Percentiles rank a stretch among this genome's conserved stretches.
These are phyloP conservation scores for Letharia lupina DNA, from an alignment of 495 filamentous ascomycete genomes.

Conservation along the genomic window DNA sequence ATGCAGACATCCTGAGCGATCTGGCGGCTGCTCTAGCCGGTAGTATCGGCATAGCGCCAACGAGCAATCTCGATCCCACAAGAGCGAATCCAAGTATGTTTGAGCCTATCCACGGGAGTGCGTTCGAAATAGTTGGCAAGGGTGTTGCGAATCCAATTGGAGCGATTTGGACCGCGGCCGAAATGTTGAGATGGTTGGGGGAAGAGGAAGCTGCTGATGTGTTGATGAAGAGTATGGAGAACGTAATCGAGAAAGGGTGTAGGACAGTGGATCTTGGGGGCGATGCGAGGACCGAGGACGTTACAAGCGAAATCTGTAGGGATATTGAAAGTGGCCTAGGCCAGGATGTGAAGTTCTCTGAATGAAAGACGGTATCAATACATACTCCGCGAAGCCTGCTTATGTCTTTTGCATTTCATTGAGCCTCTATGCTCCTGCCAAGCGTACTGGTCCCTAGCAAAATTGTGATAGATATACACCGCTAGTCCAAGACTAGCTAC, in stretches of 20 bases:
- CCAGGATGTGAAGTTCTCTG: too few species aligned
- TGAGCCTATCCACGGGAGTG: slow-evolving; percentile 60
- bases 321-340: slow-evolving; percentile 41
- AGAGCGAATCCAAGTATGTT: slow-evolving; percentile 55
- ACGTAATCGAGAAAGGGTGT: slow-evolving; percentile 49
- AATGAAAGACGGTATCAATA: not conserved
- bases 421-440: too few species aligned
- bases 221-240: slow-evolving; percentile 52
- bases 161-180: slow-evolving; percentile 60
- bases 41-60: slow-evolving; percentile 51
- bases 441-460: too few species aligned
- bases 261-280: slow-evolving; percentile 56
- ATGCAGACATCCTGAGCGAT: slow-evolving; percentile 51
- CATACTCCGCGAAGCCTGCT: not conserved
- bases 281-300: slow-evolving; percentile 43
- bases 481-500: not conserved
- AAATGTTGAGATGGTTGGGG: slow-evolving; percentile 62
- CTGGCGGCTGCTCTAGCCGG: slow-evolving; percentile 50
- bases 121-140: slow-evolving; percentile 64
- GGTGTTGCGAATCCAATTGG: slow-evolving; percentile 65
- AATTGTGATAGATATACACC: too few species aligned
- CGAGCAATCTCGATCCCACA: slow-evolving; percentile 56
- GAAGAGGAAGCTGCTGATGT: slow-evolving; percentile 45
- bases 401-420: not conserved
- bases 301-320: slow-evolving; percentile 53